These are phyloP conservation scores for Sporobolomyces roseus DNA, from an alignment of 768 basidiomycete species.

Conservation along the genomic window DNA sequence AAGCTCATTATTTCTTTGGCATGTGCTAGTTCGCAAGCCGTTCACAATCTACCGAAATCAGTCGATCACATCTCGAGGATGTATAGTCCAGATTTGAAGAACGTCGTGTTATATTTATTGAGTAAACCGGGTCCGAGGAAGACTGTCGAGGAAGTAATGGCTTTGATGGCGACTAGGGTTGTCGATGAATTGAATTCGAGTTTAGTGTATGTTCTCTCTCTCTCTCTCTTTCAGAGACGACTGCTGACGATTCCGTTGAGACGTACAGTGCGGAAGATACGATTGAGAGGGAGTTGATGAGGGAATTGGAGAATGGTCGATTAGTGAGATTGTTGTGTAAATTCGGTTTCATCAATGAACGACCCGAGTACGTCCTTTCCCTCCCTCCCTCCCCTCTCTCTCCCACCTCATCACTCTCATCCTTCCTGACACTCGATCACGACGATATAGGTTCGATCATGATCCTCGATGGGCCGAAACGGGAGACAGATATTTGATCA, in stretches of 20 bases:
- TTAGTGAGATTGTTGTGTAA: conserved; percentile 84
- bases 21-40: conserved; percentile 64
- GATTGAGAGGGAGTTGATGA: conserved; percentile 74
- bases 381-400: neutral
- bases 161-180: conserved; percentile 68
- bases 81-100: conserved; percentile 80
- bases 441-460: conserved; percentile 68
- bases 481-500: conserved; percentile 94
- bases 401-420: neutral
- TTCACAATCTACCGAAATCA: conserved; percentile 64
- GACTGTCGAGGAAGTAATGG: conserved; percentile 73
- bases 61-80: conserved; percentile 67
- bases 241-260: neutral
- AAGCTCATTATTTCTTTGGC: conserved; percentile 74
- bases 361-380: conserved; percentile 75
- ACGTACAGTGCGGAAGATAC: conserved; percentile 73
- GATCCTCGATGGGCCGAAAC: conserved; percentile 98
- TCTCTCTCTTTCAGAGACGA: neutral
- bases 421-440: neutral
- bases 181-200: conserved; percentile 78
- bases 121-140: conserved; percentile 66
- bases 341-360: conserved; percentile 96
- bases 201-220: conserved; percentile 59
- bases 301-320: conserved; percentile 89
- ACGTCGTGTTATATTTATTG: conserved; percentile 66